phyloP scores from a whole-genome alignment of 768 basidiomycete genomes.

The Pleurotus ostreatus region DNA sequence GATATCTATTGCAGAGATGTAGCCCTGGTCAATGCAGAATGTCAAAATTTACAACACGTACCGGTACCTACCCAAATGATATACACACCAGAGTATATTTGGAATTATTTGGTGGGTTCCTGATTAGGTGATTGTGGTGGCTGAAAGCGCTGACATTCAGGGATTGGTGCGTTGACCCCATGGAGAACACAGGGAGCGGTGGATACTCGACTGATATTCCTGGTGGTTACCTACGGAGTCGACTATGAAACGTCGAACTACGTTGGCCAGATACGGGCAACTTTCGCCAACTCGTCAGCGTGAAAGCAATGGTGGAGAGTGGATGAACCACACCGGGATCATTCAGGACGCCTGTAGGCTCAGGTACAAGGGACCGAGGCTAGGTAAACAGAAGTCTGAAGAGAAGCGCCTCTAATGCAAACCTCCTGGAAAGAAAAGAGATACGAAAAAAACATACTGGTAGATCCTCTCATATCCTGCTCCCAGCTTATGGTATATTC shows the following conservation, averaged over 20 bases:
- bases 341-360: neutral
- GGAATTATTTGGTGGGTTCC: neutral
- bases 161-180: neutral
- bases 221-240: neutral
- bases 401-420: neutral
- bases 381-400: neutral
- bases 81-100: neutral
- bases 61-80: neutral
- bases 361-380: neutral
- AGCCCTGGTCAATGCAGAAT: neutral
- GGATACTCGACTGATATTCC: neutral
- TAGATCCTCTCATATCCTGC: no score
- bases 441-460: no score
- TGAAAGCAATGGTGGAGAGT: neutral
- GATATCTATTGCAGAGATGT: neutral
- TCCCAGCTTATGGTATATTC: no score
- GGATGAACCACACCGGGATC: neutral
- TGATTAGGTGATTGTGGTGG: conserved; percentile 1
- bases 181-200: neutral
- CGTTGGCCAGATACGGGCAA: no score
- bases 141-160: neutral
- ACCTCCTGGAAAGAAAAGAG: no score
- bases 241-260: neutral
- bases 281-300: no score
- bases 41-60: conserved; percentile 1